These are phyloP conservation scores for Zopfia rhizophila DNA, from an alignment of 2,329 filamentous ascomycete genomes.

Conservation along the genomic window DNA sequence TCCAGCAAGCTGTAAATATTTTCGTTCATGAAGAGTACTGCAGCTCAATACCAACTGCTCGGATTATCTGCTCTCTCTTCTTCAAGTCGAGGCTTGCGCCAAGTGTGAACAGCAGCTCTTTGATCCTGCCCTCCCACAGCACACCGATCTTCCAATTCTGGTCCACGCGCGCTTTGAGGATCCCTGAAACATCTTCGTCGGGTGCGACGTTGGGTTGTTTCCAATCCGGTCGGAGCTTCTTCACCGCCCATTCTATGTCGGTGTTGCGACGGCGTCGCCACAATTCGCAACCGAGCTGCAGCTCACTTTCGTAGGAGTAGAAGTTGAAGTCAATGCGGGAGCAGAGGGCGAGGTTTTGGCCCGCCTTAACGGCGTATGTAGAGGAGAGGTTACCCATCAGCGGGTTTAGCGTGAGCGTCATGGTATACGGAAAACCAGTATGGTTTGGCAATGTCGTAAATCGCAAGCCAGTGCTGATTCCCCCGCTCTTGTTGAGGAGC, in stretches of 20 bases:
- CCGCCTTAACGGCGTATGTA: slow-evolving; percentile 90
- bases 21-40: slow-evolving; percentile 79
- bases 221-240: slow-evolving; percentile 57
- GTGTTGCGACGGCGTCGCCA: slow-evolving; percentile 72
- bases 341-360: slow-evolving; percentile 82
- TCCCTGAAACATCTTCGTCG: slow-evolving; percentile 79
- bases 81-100: slow-evolving; percentile 86
- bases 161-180: slow-evolving; percentile 89
- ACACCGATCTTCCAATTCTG: slow-evolving; percentile 87
- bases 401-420: slow-evolving; percentile 92
- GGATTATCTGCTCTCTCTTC: slow-evolving; percentile 78
- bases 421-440: slow-evolving; percentile 88
- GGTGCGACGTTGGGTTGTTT: slow-evolving; percentile 41
- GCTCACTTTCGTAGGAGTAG: slow-evolving; percentile 96
- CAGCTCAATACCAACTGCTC: slow-evolving; percentile 79
- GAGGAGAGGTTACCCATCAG: slow-evolving; percentile 93
- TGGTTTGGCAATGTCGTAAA: slow-evolving; percentile 87
- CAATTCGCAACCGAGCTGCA: slow-evolving; percentile 90
- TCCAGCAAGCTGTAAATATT: slow-evolving; percentile 26
- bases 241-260: slow-evolving; percentile 57
- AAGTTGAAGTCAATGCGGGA: slow-evolving; percentile 97
- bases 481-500: slow-evolving; percentile 90
- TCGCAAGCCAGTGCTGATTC: slow-evolving; percentile 85
- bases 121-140: slow-evolving; percentile 91
- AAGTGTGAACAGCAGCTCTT: slow-evolving; percentile 91